These are phyloP conservation scores for Penicillium nucicola DNA, from an alignment of 495 filamentous ascomycete genomes.

Conservation along the genomic window DNA sequence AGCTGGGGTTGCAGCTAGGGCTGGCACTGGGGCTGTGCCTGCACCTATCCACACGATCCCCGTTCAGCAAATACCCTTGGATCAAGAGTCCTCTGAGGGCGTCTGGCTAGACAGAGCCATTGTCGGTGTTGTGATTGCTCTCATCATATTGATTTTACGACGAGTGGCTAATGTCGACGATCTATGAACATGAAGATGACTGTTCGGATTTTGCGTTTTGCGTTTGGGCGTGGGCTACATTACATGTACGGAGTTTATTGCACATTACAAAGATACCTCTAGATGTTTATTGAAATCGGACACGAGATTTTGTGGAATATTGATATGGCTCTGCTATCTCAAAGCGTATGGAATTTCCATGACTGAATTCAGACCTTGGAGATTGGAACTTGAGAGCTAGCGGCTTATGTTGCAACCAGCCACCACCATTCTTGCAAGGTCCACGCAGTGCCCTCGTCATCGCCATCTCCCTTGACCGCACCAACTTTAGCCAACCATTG, in stretches of 20 bases:
- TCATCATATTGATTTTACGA: conserved; percentile 45
- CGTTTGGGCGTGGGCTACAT: not conserved
- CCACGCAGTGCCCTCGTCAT: conserved; percentile 37
- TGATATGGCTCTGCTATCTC: not conserved
- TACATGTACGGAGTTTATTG: not conserved
- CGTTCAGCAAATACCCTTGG: not conserved
- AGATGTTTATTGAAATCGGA: conserved; percentile 1
- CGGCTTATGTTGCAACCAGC: conserved; percentile 34
- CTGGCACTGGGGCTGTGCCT: not conserved
- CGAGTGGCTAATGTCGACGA: conserved; percentile 32
- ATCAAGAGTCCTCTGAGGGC: conserved; percentile 23
- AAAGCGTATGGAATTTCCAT: too few relatives aligned
- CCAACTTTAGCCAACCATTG: conserved; percentile 60
- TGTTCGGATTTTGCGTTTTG: not conserved
- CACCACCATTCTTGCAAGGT: conserved; percentile 70
- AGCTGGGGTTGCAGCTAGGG: not conserved
- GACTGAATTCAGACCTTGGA: not conserved
- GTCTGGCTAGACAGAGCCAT: conserved; percentile 59
- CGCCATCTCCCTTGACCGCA: conserved; percentile 26
- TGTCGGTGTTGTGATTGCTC: conserved; percentile 44
- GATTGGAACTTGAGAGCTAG: not conserved
- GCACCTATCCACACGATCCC: conserved; percentile 1
- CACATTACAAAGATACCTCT: not conserved
- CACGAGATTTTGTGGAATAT: not conserved
- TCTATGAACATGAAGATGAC: conserved; percentile 10